These are phyloP conservation scores for Cryptococcus sp. DNA, from an alignment of 1,284 basidiomycete species.

Conservation along the genomic window DNA sequence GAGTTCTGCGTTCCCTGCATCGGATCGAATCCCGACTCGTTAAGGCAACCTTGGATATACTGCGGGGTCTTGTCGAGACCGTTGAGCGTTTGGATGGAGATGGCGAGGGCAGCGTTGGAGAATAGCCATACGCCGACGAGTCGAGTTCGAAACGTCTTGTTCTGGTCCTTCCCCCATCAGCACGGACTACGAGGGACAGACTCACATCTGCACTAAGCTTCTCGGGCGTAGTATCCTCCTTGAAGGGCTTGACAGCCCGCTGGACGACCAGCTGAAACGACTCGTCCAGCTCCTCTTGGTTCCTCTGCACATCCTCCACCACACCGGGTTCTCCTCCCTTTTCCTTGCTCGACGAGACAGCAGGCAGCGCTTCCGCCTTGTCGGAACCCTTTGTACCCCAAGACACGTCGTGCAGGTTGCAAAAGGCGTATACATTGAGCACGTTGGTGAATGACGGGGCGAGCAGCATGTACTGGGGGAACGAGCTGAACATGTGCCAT, in stretches of 20 bases:
- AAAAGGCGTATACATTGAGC: conserved; percentile 94
- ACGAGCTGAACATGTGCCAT: conserved; percentile 98
- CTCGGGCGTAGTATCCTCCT: conserved; percentile 61
- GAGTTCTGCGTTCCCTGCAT: conserved; percentile 19
- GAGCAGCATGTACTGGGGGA: conserved; percentile 83
- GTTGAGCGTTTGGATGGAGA: conserved; percentile 79
- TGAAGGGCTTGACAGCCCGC: conserved; percentile 78
- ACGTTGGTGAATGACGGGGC: conserved; percentile 91
- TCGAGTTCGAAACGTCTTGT: conserved; percentile 89
- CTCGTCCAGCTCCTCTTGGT: conserved; percentile 83
- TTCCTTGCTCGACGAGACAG: conserved; percentile 73
- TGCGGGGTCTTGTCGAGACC: conserved; percentile 56
- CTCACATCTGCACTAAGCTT: conserved; percentile 74
- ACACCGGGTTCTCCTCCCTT: conserved; percentile 69
- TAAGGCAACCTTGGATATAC: conserved; percentile 28
- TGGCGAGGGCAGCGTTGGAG: conserved; percentile 68
- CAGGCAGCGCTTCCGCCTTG: conserved; percentile 89
- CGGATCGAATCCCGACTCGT: conserved; percentile 13
- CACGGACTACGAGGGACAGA: too few relatives aligned
- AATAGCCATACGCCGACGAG: conserved; percentile 83
- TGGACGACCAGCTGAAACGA: conserved; percentile 90
- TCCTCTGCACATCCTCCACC: conserved; percentile 70
- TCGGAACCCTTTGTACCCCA: conserved; percentile 97
- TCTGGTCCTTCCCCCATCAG: too few relatives aligned
- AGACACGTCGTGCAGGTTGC: conserved; percentile 79